A percentile compares a stretch with the other conserved stretches of the same genome.
Conservation (phyloP, 495 filamentous ascomycete species). For the Glarea lozoyensis region DNA sequence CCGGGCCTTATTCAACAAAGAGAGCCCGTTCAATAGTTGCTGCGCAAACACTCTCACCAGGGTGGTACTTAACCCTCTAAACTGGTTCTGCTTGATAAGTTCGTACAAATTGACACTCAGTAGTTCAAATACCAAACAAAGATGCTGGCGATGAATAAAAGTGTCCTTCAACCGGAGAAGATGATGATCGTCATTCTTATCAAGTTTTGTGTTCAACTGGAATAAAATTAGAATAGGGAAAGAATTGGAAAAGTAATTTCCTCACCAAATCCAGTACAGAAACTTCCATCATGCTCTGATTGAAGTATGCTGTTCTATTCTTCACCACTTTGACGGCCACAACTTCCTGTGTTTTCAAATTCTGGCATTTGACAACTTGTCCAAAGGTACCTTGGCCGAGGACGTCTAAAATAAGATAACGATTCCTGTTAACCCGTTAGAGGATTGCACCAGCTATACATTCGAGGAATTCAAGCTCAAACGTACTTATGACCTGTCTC, state of each 20-base stretch:
- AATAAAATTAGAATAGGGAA: neutral
- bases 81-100: slow-evolving; percentile 99
- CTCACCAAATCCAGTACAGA: slow-evolving; percentile 92
- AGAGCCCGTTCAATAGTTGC: slow-evolving; percentile 86
- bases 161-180: slow-evolving; percentile 93
- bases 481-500: slow-evolving; percentile 93
- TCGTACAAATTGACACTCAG: slow-evolving; percentile 98
- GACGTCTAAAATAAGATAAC: slow-evolving; percentile 96
- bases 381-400: slow-evolving; percentile 98
- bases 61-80: slow-evolving; percentile 94
- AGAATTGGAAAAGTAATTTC: neutral
- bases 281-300: slow-evolving; percentile 99
- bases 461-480: slow-evolving; percentile 11
- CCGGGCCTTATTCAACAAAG: slow-evolving; percentile 89
- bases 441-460: slow-evolving; percentile 17
- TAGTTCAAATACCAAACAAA: slow-evolving; percentile 95
- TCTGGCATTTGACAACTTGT: slow-evolving; percentile 99
- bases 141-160: slow-evolving; percentile 95
- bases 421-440: slow-evolving; percentile 55
- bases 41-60: slow-evolving; percentile 97
- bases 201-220: slow-evolving; percentile 92
- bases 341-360: slow-evolving; percentile 94
- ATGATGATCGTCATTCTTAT: slow-evolving; percentile 99
- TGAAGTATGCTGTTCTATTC: slow-evolving; percentile 98
- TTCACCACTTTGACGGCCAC: slow-evolving; percentile 99